Evolutionary conservation across 2,329 filamentous ascomycete species (phyloP), one percentile per base, ranked within the genome.

Genomic region (Stromatinia cepivora): DNA sequence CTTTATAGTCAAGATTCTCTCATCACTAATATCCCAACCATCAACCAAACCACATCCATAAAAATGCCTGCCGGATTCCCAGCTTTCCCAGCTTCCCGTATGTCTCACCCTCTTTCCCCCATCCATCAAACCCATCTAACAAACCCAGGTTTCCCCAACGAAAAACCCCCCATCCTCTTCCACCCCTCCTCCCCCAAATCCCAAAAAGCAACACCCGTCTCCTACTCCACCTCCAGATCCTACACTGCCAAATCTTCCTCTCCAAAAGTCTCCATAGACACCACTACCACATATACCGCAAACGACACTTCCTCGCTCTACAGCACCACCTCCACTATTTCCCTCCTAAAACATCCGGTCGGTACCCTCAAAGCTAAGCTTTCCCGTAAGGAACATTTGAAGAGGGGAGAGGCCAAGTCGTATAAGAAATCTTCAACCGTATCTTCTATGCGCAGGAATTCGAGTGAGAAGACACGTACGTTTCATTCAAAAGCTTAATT

Each of bases 161-260:
- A 76, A 13, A 66, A 70, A 22, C 70, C 72, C 61, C 73, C 74
- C 45, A 74, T 73, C 4, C 52, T 73, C 3, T 73, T 74, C 56
- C 70, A 70, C 25, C 74, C 75, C n/a, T 70, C 74, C n/a, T 75
- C 75, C n/a, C 71, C 74, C 3, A 75, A 73, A 63, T 48, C 70
- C 22, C 28, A 15, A 31, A 66, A 46, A 58, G 25, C 42, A 59
- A 36, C 25, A 53, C 66, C 56, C 10, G 46, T 39, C 7, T 50
- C 56, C 45, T 61, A 34, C 46, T 73, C 72, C 45, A 50, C 71
- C 20, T 42, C 54, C 34, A 72, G 73, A 52, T 63, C 71, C 28
- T 31, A 67, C 20, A 73, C 71, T 36, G 70, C 39, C 8, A 22
- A 34, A 28, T 36, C 28, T 15, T 58, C 45, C 31, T 42, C 56